Evolutionary conservation across 1,284 basidiomycete species (phyloP).

Genomic region (Inonotus obliquus): DNA sequence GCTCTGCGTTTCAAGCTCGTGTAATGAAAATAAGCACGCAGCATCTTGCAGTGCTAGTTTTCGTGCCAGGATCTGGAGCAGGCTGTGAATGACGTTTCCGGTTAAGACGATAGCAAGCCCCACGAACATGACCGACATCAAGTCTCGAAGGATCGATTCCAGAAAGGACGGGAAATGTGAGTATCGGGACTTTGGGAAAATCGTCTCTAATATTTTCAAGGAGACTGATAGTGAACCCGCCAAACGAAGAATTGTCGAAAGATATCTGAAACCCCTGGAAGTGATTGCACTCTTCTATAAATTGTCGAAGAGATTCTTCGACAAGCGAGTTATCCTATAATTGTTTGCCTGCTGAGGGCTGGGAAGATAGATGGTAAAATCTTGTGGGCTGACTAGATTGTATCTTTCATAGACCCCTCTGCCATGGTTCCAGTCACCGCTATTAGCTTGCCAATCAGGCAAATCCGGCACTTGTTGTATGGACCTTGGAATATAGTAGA

Average conservation of each 20-base stretch:
- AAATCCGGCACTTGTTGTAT: constrained; percentile 58
- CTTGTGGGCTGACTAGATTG: constrained; percentile 41
- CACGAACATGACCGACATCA: constrained; percentile 37
- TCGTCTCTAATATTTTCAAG: constrained; percentile 61
- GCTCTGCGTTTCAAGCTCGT: constrained; percentile 48
- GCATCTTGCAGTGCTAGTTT: constrained; percentile 54
- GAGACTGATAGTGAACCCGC: constrained; percentile 55
- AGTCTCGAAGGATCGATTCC: constrained; percentile 31
- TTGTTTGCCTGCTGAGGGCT: background rate
- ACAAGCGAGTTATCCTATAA: constrained; percentile 51
- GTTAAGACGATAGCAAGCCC: constrained; percentile 9
- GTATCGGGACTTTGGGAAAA: constrained; percentile 48
- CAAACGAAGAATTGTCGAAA: constrained; percentile 58
- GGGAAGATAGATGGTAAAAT: background rate
- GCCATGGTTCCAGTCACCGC: constrained; percentile 54
- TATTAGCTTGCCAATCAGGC: constrained; percentile 45
- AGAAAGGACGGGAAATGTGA: constrained; percentile 56
- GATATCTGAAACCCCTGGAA: constrained; percentile 71
- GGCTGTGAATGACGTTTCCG: constrained; percentile 5
- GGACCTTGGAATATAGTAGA: constrained; percentile 61
- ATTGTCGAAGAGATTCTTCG: constrained; percentile 59
- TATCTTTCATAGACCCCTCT: constrained; percentile 47
- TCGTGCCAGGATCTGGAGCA: constrained; percentile 27
- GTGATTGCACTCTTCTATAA: constrained; percentile 70
- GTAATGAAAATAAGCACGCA: constrained; percentile 47